These are phyloP conservation scores for Fusarium chlamydosporum DNA, from an alignment of 2,329 filamentous ascomycete genomes.

Conservation along the genomic window DNA sequence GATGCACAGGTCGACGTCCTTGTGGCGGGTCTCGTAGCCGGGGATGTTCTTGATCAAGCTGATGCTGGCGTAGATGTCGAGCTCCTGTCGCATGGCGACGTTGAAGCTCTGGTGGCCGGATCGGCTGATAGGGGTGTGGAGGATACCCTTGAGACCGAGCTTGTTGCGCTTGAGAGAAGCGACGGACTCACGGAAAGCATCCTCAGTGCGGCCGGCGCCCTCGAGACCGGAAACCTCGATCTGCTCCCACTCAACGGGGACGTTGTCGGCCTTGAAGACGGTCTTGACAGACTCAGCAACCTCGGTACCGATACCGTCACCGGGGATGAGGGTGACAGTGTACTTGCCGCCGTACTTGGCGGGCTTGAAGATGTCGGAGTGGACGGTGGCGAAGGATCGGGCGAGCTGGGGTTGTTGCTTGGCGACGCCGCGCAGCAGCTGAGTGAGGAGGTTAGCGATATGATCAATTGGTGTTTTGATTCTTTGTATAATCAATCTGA, in stretches of 20 bases:
- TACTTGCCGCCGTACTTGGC: conserved; percentile 99
- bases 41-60: conserved; percentile 99
- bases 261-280: conserved; percentile 99
- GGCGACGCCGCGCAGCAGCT: conserved; percentile 69
- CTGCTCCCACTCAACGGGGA: conserved; percentile 99
- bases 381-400: conserved; percentile 81
- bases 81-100: conserved; percentile 97
- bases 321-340: conserved; percentile 97
- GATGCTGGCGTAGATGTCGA: conserved; percentile 99
- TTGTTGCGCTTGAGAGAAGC: conserved; percentile 98
- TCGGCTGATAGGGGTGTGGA: conserved; percentile 96
- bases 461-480: conserved; percentile 21
- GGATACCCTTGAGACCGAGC: conserved; percentile 97
- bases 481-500: conserved; percentile 1
- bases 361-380: conserved; percentile 98
- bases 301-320: conserved; percentile 98
- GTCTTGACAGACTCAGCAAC: conserved; percentile 98
- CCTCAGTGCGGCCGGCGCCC: conserved; percentile 85
- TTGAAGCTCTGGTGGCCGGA: conserved; percentile 99
- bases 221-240: conserved; percentile 94
- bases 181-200: conserved; percentile 95
- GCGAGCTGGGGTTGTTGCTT: conserved; percentile 62
- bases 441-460: conserved; percentile 46
- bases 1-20: conserved; percentile 97
- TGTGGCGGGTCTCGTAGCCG: conserved; percentile 96